Base-by-base conservation (phyloP, 768 basidiomycete species). In the Panaeolus papilionaceus region DNA sequence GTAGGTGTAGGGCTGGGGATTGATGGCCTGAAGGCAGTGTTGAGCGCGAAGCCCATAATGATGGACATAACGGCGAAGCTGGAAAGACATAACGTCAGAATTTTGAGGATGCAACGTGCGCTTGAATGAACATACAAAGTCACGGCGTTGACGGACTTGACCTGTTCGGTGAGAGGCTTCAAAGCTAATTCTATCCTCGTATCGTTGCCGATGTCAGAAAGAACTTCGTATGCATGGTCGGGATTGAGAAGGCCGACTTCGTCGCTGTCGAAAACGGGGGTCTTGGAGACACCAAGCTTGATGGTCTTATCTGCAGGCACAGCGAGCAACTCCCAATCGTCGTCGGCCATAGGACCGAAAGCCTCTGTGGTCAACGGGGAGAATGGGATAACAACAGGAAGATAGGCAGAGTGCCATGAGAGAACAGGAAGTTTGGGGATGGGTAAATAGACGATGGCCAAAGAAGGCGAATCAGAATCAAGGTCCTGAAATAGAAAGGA, bases 41-140 rank as follows among this genome's bases (percentile, higher is more conserved):
- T 88, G 74, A 86, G 81, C 11, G 88, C 79, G 49, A 86, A 87
- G 39, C 77, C 89, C 82, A 92, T 79, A n/a, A 92, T 82, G 44
- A 93, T 80, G 44, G 90, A 90, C 70, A 93, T 78, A 61, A 93
- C 75, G 0, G 91, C 89, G 68, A 93, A 84, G 61, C 92, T 93
- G 37, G n/a, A 67, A 45, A 38, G n/a, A 38, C 69, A 33, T 62
- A 47, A 70, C 64, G 39, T 64, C 12, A 58, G 71, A 71, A 58
- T 68, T 49, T 44, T 65, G 39, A 44, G 51, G 67, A 61, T 64
- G 47, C 63, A 45, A 42, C 68, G 38, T 72, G 54, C 28, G 66
- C 66, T 74, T 9, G 47, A 64, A 64, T 47, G 39, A 62, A 78
- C 89, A n/a, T 81, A 92, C 92, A 93, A 79, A 23, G 89, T 91